phyloP scores from a whole-genome alignment of 352 stramenopile genomes.

The Aphanomyces cochlioides region DNA sequence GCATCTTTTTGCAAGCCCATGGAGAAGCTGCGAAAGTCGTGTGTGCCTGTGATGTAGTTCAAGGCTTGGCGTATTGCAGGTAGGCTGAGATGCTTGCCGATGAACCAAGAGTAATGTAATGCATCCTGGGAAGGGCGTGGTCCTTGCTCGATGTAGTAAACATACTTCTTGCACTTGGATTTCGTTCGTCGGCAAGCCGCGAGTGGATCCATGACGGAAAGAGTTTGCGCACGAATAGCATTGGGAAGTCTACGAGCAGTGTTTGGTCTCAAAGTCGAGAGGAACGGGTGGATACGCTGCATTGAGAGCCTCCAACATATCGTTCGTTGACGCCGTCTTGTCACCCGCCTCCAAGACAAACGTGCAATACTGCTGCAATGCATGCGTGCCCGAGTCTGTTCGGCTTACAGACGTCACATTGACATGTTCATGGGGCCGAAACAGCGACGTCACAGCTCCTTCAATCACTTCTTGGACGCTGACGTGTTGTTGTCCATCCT shows the following conservation, averaged over 20 bases:
- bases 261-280: not conserved
- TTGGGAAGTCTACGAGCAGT: slow-evolving; percentile 30
- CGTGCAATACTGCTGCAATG: slow-evolving; percentile 85
- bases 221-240: slow-evolving; percentile 46
- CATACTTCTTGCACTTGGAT: slow-evolving; percentile 84
- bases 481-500: slow-evolving; percentile 49
- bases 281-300: slow-evolving; percentile 36
- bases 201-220: slow-evolving; percentile 38
- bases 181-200: slow-evolving; percentile 57
- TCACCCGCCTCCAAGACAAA: slow-evolving; percentile 45
- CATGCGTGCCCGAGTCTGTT: slow-evolving; percentile 78
- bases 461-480: slow-evolving; percentile 82
- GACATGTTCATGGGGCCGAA: slow-evolving; percentile 46
- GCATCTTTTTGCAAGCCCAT: slow-evolving; percentile 61
- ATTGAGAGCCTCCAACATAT: slow-evolving; percentile 57
- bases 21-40: slow-evolving; percentile 81
- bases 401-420: slow-evolving; percentile 83
- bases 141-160: slow-evolving; percentile 87
- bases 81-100: slow-evolving; percentile 62
- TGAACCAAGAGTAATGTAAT: slow-evolving; percentile 78
- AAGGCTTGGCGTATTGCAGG: slow-evolving; percentile 61
- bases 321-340: slow-evolving; percentile 40
- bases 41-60: slow-evolving; percentile 55
- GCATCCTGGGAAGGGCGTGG: slow-evolving; percentile 60
- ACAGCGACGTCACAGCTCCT: slow-evolving; percentile 50